Conservation (phyloP, 768 basidiomycete genomes). For the Termitomyces sp. region DNA sequence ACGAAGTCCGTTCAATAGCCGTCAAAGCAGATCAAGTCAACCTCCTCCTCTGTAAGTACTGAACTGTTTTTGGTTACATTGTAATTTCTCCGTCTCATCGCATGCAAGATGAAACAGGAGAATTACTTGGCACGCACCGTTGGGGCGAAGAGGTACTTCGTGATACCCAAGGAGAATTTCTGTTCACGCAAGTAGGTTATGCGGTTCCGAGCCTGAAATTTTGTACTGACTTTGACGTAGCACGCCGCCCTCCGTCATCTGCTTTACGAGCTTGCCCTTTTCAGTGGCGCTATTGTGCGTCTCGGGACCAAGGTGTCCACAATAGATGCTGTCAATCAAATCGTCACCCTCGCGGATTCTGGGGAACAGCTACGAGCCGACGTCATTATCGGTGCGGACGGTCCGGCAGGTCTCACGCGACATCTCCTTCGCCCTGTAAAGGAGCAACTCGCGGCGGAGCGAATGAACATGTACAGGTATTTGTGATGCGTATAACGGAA, state of each 20-base stretch:
- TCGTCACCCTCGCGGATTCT: slow-evolving; percentile 25
- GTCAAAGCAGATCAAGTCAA: slow-evolving; percentile 15
- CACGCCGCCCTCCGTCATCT: slow-evolving; percentile 44
- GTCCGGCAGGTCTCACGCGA: slow-evolving; percentile 32
- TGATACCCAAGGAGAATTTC: slow-evolving; percentile 34
- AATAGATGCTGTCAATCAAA: slow-evolving; percentile 21
- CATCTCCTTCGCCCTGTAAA: slow-evolving; percentile 23
- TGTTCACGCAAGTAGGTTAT: slow-evolving; percentile 29
- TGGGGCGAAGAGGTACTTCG: slow-evolving; percentile 48
- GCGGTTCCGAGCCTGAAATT: slow-evolving; percentile 2
- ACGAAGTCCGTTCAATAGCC: slow-evolving; percentile 14
- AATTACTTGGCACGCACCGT: slow-evolving; percentile 36
- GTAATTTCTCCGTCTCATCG: background rate
- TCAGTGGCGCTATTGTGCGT: slow-evolving; percentile 36
- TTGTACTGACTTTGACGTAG: slow-evolving; percentile 21
- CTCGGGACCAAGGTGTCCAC: slow-evolving; percentile 24
- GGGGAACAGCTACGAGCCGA: slow-evolving; percentile 41
- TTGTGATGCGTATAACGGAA: background rate
- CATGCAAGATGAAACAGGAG: slow-evolving; percentile 41
- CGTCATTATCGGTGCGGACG: slow-evolving; percentile 56
- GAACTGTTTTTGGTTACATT: background rate
- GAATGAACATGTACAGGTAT: slow-evolving; percentile 40
- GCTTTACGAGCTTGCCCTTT: slow-evolving; percentile 37
- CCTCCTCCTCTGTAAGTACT: slow-evolving; percentile 4
- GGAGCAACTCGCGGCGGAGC: slow-evolving; percentile 18